These are phyloP conservation scores for Nasturtium officinale DNA, from an alignment of 345 rosid genomes.

Conservation along the genomic window DNA sequence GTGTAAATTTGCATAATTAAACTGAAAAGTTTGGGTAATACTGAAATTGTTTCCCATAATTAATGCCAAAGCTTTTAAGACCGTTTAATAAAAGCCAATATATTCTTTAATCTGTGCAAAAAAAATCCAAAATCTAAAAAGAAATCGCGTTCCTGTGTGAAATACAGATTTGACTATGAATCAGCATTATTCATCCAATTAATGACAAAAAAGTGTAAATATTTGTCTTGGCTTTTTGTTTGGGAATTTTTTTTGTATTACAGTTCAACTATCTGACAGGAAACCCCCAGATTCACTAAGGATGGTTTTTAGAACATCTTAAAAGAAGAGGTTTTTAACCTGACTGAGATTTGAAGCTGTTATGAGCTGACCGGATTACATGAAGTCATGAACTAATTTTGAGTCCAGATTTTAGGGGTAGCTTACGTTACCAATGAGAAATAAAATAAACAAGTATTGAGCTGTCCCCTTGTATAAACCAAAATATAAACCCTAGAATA, in stretches of 20 bases:
- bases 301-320: not conserved
- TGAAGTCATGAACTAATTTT: not conserved
- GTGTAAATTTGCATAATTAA: not conserved
- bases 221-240: not conserved
- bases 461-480: not conserved
- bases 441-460: not conserved
- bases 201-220: no score
- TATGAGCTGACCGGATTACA: not conserved
- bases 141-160: no score
- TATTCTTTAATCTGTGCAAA: not conserved
- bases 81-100: not conserved
- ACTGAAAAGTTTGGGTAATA: not conserved
- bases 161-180: no score
- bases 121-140: no score
- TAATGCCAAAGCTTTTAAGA: not conserved
- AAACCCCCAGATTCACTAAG: not conserved
- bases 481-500: not conserved
- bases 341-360: not conserved
- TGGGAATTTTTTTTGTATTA: not conserved
- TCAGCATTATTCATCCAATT: no score
- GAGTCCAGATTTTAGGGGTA: not conserved
- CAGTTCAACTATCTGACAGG: not conserved
- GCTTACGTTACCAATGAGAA: not conserved
- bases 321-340: not conserved
- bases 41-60: not conserved